These are phyloP conservation scores for Tanacetum coccineum DNA, from an alignment of 129 eudicot species.

Conservation along the genomic window DNA sequence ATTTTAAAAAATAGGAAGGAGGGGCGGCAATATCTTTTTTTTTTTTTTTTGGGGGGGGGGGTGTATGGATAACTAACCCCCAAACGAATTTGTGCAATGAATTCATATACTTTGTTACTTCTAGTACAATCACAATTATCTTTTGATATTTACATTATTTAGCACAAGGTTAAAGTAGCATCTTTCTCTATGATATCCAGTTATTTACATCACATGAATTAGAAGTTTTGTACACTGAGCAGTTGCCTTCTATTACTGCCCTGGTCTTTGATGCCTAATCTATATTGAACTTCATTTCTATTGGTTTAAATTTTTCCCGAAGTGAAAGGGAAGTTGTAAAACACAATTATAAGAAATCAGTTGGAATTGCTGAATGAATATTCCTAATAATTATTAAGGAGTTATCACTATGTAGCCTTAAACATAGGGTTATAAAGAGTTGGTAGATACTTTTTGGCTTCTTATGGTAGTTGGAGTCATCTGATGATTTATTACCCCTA, in stretches of 20 bases:
- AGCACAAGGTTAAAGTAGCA: background rate
- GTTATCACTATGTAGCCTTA: conserved; percentile 6
- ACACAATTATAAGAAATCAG: background rate
- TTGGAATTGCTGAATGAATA: conserved; percentile 14
- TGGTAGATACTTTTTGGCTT: conserved; percentile 4
- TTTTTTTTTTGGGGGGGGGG: too few relatives aligned
- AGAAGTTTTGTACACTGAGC: background rate
- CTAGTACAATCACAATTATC: background rate
- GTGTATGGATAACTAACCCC: too few relatives aligned
- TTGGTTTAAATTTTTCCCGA: background rate
- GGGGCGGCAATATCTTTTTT: too few relatives aligned
- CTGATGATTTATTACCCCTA: conserved; percentile 18
- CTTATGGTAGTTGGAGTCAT: conserved; percentile 19
- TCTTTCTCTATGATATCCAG: background rate
- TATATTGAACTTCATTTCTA: background rate
- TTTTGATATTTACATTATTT: conserved; percentile 9
- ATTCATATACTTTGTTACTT: background rate
- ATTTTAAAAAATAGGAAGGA: too few relatives aligned
- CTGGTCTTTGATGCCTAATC: background rate
- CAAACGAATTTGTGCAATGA: too few relatives aligned
- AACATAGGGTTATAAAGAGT: conserved; percentile 9
- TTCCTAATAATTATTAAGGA: conserved; percentile 8
- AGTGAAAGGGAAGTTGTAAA: background rate
- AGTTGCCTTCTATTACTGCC: background rate
- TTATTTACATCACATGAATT: background rate